These are phyloP conservation scores for Apiotrichum siamense DNA, from an alignment of 1,284 basidiomycete species.

Conservation along the genomic window DNA sequence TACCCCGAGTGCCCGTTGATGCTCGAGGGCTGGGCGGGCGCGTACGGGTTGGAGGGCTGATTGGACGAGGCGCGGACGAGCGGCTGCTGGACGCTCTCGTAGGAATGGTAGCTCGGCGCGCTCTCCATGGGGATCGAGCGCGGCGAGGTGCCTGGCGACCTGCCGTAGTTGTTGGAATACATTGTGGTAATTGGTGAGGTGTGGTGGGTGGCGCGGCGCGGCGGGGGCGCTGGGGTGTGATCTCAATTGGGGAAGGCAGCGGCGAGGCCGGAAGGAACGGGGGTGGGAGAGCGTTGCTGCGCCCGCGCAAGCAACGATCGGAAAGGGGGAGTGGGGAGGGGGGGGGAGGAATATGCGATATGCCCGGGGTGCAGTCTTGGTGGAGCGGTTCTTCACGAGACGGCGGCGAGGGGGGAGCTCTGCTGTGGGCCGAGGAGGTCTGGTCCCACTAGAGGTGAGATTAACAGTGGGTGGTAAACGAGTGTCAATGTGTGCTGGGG, in stretches of 20 bases:
- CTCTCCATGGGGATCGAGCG: not conserved
- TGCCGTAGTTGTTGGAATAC: not conserved
- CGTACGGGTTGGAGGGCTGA: conserved; percentile 10
- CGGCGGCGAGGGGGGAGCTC: too few relatives aligned
- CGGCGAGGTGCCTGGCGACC: not conserved
- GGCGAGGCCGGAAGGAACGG: too few relatives aligned
- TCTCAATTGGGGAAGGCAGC: conserved; percentile 20
- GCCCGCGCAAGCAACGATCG: too few relatives aligned
- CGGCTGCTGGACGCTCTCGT: conserved; percentile 6
- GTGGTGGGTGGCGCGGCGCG: not conserved
- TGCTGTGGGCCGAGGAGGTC: too few relatives aligned
- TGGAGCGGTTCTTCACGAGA: too few relatives aligned
- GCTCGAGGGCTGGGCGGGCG: conserved; percentile 20
- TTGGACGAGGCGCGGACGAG: not conserved
- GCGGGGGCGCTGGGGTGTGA: not conserved
- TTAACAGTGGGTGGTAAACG: too few relatives aligned
- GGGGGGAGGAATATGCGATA: too few relatives aligned
- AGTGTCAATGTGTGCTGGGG: too few relatives aligned
- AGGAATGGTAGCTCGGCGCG: conserved; percentile 6
- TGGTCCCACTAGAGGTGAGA: too few relatives aligned
- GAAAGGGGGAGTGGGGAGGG: too few relatives aligned
- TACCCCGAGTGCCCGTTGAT: not conserved
- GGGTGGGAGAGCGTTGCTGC: too few relatives aligned
- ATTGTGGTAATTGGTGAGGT: not conserved
- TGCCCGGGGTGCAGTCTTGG: too few relatives aligned